Base-by-base conservation (phyloP, 257 asterid species). In the Apocynum venetum region DNA sequence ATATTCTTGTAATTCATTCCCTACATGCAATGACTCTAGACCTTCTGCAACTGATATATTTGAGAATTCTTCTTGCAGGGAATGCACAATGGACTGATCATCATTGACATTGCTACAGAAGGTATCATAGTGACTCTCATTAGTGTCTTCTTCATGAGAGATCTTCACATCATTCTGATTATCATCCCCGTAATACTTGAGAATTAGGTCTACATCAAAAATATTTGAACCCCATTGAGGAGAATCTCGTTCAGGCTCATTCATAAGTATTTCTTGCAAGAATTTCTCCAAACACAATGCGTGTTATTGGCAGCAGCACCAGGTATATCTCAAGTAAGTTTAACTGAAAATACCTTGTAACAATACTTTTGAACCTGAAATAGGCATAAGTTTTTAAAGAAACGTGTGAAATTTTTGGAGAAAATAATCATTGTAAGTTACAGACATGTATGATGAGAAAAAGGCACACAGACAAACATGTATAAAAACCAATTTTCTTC, bases 161-260 rank as follows among this genome's bases (percentile, higher is more conserved):
- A 95, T 90, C 76, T 83, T 89, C 79, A 90, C 87, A 65, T 84
- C 97, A 83, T 90, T 90, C 76, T 89, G 94, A 67, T 81, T 84
- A 82, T 84, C 75, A 83, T 89, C 96, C 35, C 96, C 97, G 40
- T 93, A 90, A 78, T 91, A 93, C 85, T 83, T 88, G 86, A 91
- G 92, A 75, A 91, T 82, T 78, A 82, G 84, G 75, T 93, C 95
- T 25, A 89, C 73, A 73, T 89, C 86, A 77, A 95, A 83, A 72
- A 90, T 84, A 77, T 87, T 75, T 65, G 74, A 77, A 65, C 59
- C 83, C 95, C 97, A 92, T 8, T 84, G 78, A 79, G 89, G 71
- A 77, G 91, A 83, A 83, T 93, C 97, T 67, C 93, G 81, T 79
- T 92, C 93, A 17, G 90, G 89, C 80, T 88, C 93, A 55, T 86